Evolutionary conservation across 805 yeast genomes (phyloP), one percentile per base, ranked within the genome.

Genomic region (Ogataea minuta): DNA sequence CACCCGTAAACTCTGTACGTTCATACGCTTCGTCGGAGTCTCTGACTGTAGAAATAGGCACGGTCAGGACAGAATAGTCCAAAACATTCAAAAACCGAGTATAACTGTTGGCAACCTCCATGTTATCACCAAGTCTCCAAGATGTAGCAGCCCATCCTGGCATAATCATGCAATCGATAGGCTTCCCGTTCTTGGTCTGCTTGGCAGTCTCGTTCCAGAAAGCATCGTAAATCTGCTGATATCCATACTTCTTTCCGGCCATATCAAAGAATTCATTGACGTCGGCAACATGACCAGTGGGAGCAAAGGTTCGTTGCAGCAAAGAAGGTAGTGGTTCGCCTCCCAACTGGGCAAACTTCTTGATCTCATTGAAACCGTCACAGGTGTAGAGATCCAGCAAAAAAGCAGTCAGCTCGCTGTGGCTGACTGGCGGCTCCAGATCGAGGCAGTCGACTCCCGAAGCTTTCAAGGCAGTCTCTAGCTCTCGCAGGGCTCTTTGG

Each of bases 21-120:
- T 54, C 59, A 44, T 60, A 56, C n/a, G 64, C 53, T 39, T 64
- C 72, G 32, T 66, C 57, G 8, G 48, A 36, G 36, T 60, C 57
- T 31, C 64, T 66, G 14, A 67, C 75, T 23, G 57, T 54, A 2
- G 72, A 60, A 4, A 68, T 63, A 6, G 81, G 81, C 32, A 72
- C 57, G 1, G 71, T 66, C 15, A 64, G 58, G 3, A 66, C 63
- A 7, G 71, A 46, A 50, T 76, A 77, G 53, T 79, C 84, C 14
- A 78, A 54, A 8, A 74, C 65, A 55, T 79, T 79, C 55, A 73
- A 67, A 53, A 68, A 61, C 17, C 75, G 67, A 3, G 87, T 79
- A 58, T 82, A 82, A 6, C 72, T 72, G 41, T 66, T 66, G 23
- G 67, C 61, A 36, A 67, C 63, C 4, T 57, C 56, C 34, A 57